Evolutionary conservation across 805 yeast genomes (phyloP).

Genomic region (Metschnikowia noctiluminum): DNA sequence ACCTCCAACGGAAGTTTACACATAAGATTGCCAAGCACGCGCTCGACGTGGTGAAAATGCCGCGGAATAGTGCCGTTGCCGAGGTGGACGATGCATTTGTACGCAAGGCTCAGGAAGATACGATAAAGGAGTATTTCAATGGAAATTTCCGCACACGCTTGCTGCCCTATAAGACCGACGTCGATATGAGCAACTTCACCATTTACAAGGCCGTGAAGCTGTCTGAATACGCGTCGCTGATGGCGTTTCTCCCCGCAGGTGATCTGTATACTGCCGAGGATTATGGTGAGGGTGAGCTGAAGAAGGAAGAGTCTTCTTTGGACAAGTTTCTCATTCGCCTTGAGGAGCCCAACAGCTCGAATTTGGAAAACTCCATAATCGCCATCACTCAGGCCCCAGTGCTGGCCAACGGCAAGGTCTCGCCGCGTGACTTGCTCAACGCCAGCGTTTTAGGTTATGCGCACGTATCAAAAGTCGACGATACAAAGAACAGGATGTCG

Average conservation of each 20-base stretch:
- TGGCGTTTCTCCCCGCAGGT: conserved; percentile 42
- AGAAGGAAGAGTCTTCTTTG: conserved; percentile 24
- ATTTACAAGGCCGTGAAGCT: conserved; percentile 58
- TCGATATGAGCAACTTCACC: conserved; percentile 56
- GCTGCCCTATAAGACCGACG: conserved; percentile 83
- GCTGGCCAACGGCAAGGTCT: conserved; percentile 34
- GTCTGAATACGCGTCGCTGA: conserved; percentile 32
- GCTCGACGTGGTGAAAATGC: conserved; percentile 55
- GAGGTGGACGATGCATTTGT: conserved; percentile 66
- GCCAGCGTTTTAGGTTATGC: conserved; percentile 77
- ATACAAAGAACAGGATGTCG: conserved; percentile 61
- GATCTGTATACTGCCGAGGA: conserved; percentile 38
- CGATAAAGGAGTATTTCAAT: conserved; percentile 85
- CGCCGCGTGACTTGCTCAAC: conserved; percentile 47
- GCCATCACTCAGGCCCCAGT: conserved; percentile 48
- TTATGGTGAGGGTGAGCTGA: conserved; percentile 11
- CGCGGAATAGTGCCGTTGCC: conserved; percentile 73
- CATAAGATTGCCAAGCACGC: conserved; percentile 27
- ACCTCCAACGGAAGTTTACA: conserved; percentile 51
- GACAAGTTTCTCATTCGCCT: conserved; percentile 35
- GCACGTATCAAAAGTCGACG: conserved; percentile 70
- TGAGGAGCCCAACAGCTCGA: conserved; percentile 46
- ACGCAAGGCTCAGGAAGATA: conserved; percentile 69
- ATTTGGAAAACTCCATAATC: conserved; percentile 71
- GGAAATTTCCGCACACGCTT: conserved; percentile 65